These are phyloP conservation scores for Fusarium verrucosum DNA, from an alignment of 2,329 filamentous ascomycete genomes.

Conservation along the genomic window DNA sequence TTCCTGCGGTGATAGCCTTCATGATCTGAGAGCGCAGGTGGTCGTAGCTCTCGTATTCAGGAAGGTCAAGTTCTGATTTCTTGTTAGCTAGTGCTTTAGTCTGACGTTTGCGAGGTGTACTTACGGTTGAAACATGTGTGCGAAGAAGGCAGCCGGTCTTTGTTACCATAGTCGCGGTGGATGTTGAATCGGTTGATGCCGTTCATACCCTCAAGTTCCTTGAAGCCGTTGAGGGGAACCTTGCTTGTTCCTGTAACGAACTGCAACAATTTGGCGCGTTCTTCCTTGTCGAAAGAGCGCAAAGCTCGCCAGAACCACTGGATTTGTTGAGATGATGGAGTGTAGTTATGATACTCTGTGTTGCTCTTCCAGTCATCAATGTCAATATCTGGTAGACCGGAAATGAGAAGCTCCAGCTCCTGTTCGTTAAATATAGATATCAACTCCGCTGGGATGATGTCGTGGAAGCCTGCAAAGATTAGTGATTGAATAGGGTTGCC, in stretches of 20 bases:
- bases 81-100: conserved; percentile 50
- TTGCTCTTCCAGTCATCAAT: conserved; percentile 99
- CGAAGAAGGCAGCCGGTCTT: conserved; percentile 92
- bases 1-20: conserved; percentile 97
- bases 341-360: conserved; percentile 98
- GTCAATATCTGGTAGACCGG: conserved; percentile 95
- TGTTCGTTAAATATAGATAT: conserved; percentile 99
- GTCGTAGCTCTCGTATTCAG: conserved; percentile 98
- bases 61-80: conserved; percentile 87
- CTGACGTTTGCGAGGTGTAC: conserved; percentile 56
- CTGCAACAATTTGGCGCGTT: conserved; percentile 94
- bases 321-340: conserved; percentile 90
- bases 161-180: conserved; percentile 96
- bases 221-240: conserved; percentile 97
- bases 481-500: neutral
- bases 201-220: conserved; percentile 99
- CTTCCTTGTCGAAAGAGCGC: conserved; percentile 97
- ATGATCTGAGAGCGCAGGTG: conserved; percentile 85
- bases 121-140: conserved; percentile 99
- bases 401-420: conserved; percentile 95
- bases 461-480: conserved; percentile 80
- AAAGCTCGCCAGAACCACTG: conserved; percentile 99
- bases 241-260: conserved; percentile 99
- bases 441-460: conserved; percentile 93
- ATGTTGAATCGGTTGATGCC: conserved; percentile 98